Evolutionary conservation across 1,284 basidiomycete species (phyloP).

Genomic region (Laetiporus sulphureus): DNA sequence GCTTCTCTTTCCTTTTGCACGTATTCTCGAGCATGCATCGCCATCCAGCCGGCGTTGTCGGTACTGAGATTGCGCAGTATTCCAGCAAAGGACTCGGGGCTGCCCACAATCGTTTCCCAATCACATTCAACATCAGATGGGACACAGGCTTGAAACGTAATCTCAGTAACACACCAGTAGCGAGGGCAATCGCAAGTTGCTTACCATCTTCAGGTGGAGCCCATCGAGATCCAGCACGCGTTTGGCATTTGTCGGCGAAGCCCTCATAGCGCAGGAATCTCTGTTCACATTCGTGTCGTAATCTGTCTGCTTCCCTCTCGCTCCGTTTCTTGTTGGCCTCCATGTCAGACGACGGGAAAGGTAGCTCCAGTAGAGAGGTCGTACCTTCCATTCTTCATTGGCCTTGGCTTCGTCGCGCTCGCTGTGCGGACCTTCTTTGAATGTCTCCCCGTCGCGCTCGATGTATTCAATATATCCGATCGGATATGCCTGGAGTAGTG

Average conservation of each 20-base stretch:
- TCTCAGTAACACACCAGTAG: no score
- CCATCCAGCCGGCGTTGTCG: conserved; percentile 60
- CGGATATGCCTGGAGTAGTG: conserved; percentile 42
- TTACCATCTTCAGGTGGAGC: conserved; percentile 17
- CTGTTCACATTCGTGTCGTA: conserved; percentile 49
- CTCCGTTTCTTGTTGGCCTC: conserved; percentile 40
- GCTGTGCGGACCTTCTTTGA: conserved; percentile 53
- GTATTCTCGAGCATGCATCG: conserved; percentile 46
- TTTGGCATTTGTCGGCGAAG: conserved; percentile 53
- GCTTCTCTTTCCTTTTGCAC: conserved; percentile 43
- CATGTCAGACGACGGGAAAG: no score
- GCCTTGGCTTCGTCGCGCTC: conserved; percentile 62
- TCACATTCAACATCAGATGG: conserved; percentile 3
- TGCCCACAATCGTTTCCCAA: conserved; percentile 1
- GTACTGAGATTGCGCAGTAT: conserved; percentile 25
- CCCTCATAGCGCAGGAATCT: conserved; percentile 39
- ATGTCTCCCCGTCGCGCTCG: conserved; percentile 47
- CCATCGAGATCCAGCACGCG: conserved; percentile 38
- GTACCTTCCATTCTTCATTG: conserved; percentile 67
- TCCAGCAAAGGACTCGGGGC: conserved; percentile 19
- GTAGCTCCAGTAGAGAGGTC: conserved; percentile 17
- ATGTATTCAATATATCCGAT: conserved; percentile 59
- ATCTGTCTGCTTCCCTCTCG: conserved; percentile 45
- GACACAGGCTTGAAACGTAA: background rate
- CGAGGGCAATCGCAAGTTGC: no score